Evolutionary conservation across 306 rosid species (phyloP).

Genomic region (Malus domestica): DNA sequence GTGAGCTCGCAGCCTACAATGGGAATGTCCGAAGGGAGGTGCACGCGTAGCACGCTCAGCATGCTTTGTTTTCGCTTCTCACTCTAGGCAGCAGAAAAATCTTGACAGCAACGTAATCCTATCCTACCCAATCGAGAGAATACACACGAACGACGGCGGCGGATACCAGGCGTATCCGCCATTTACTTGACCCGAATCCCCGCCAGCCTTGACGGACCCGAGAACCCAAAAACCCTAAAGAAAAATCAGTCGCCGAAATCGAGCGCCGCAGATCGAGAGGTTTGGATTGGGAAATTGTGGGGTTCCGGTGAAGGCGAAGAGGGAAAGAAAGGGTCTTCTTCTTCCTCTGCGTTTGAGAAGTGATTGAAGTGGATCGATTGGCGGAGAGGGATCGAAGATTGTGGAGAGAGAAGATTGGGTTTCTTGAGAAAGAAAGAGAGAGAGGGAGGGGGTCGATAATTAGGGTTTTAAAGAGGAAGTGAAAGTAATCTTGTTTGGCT

Average conservation of each 20-base stretch:
- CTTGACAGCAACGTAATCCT: conserved; percentile 32
- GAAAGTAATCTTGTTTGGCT: conserved; percentile 29
- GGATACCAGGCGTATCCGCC: conserved; percentile 87
- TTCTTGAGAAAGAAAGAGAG: conserved; percentile 3
- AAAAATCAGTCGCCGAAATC: background rate
- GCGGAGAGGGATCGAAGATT: conserved; percentile 29
- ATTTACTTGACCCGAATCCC: conserved; percentile 51
- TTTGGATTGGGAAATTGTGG: background rate
- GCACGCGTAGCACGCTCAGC: conserved; percentile 95
- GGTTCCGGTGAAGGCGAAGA: background rate
- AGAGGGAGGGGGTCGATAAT: conserved; percentile 23
- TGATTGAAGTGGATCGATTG: conserved; percentile 23
- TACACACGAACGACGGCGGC: conserved; percentile 25
- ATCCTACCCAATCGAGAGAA: conserved; percentile 31
- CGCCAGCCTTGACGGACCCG: conserved; percentile 64
- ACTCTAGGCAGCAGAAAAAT: conserved; percentile 27
- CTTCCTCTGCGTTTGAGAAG: background rate
- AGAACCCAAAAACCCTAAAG: conserved; percentile 22
- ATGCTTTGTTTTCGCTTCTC: conserved; percentile 42
- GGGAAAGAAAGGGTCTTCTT: background rate
- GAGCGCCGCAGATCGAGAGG: conserved; percentile 34
- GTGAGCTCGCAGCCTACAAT: conserved; percentile 97
- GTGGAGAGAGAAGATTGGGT: conserved; percentile 3
- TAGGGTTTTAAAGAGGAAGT: conserved; percentile 76
- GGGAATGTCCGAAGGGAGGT: conserved; percentile 95